Evolutionary conservation across 2,329 filamentous ascomycete genomes (phyloP).

Genomic region (Juglanconis oblonga): DNA sequence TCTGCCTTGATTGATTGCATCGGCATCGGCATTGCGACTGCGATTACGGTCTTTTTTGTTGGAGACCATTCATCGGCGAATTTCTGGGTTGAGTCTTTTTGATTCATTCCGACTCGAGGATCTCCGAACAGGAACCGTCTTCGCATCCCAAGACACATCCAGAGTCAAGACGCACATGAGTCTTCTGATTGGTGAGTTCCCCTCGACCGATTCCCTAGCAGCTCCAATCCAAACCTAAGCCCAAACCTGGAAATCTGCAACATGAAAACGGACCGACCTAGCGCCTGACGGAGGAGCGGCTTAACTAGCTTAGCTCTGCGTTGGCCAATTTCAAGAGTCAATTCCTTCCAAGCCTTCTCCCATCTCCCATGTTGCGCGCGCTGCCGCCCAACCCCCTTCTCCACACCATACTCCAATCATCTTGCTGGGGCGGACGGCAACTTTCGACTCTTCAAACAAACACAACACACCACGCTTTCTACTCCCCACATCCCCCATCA

Average conservation of each 20-base stretch:
- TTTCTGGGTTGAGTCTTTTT: no score
- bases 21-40: no score
- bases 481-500: neutral
- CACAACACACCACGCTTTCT: neutral
- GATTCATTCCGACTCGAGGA: neutral
- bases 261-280: neutral
- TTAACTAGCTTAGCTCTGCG: neutral
- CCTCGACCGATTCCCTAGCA: constrained; percentile 6
- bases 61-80: no score
- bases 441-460: neutral
- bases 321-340: no score
- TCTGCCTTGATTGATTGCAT: no score
- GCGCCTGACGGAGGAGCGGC: neutral
- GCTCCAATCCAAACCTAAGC: neutral
- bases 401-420: no score
- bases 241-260: neutral
- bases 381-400: no score
- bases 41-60: no score
- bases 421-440: neutral
- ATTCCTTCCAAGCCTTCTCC: no score
- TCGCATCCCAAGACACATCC: constrained; percentile 5
- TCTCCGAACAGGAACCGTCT: neutral
- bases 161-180: constrained; percentile 5
- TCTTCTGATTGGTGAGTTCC: constrained; percentile 17
- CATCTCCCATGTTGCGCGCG: no score